Percentiles rank a stretch among this genome's conserved stretches.
Evolutionary conservation across 1,139 yeast species (phyloP).

Genomic region (Zygosaccharomyces pseudobailii): DNA sequence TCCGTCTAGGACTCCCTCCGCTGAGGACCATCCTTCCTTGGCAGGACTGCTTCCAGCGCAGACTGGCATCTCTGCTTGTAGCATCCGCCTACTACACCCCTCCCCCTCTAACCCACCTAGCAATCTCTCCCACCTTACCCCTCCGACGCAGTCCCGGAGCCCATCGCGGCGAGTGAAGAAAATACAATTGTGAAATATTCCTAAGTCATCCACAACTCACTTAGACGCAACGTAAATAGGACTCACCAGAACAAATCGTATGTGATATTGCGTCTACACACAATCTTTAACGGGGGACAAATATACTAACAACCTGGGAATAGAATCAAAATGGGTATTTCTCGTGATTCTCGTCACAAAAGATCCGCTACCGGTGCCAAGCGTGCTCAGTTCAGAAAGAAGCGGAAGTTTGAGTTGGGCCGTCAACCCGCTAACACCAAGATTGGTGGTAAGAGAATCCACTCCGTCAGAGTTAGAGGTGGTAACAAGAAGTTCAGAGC

Average conservation of each 20-base stretch:
- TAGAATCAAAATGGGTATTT: constrained; percentile 83
- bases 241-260: constrained; percentile 17
- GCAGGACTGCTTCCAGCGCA: too few relatives aligned
- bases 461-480: constrained; percentile 99
- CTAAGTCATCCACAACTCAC: not conserved
- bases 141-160: not conserved
- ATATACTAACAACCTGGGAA: constrained; percentile 20
- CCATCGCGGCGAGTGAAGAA: constrained; percentile 5
- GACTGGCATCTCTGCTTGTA: too few relatives aligned
- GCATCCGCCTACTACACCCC: too few relatives aligned
- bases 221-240: constrained; percentile 7
- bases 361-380: constrained; percentile 99
- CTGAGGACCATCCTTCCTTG: too few relatives aligned
- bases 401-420: constrained; percentile 99
- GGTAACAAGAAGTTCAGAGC: constrained; percentile 99
- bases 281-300: not conserved
- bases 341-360: constrained; percentile 99
- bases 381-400: constrained; percentile 99
- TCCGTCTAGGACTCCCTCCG: too few relatives aligned
- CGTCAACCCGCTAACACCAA: constrained; percentile 99
- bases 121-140: not conserved
- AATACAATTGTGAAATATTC: constrained; percentile 4
- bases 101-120: not conserved
- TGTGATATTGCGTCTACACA: constrained; percentile 8
- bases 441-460: constrained; percentile 98